phyloP scores from a whole-genome alignment of 169 alveolate genomes.

The Cryptosporidium sp. region DNA sequence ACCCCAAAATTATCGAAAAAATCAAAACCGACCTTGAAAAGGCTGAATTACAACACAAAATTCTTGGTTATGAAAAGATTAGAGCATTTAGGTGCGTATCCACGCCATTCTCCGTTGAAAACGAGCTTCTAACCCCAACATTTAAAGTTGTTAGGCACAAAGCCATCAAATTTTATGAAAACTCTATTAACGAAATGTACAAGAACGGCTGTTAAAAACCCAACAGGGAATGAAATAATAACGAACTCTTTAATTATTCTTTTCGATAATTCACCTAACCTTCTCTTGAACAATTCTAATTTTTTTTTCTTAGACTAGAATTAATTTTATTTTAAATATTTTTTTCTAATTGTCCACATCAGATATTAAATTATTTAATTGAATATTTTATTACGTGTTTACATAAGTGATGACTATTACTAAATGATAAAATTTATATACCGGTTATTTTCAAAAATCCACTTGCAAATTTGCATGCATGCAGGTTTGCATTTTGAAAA shows the following conservation, averaged over 20 bases:
- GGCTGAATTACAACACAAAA: slow-evolving; percentile 33
- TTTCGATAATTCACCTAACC: neutral
- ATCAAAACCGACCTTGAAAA: neutral
- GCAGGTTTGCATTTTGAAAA: slow-evolving; percentile 18
- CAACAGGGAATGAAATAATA: neutral
- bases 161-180: slow-evolving; percentile 53
- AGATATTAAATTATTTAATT: neutral
- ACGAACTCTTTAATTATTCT: neutral
- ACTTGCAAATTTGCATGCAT: slow-evolving; percentile 44
- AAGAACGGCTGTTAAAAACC: neutral
- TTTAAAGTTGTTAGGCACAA: slow-evolving; percentile 74
- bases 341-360: slow-evolving; percentile 8
- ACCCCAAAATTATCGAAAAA: slow-evolving; percentile 37
- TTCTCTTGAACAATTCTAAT: neutral
- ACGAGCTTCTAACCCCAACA: slow-evolving; percentile 77
- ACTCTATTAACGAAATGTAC: slow-evolving; percentile 58
- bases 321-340: neutral
- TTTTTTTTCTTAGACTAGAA: neutral
- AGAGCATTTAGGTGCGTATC: slow-evolving; percentile 59
- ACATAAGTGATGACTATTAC: no score
- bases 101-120: slow-evolving; percentile 71
- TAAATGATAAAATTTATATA: neutral
- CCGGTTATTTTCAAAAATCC: neutral
- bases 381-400: neutral
- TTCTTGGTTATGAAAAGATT: slow-evolving; percentile 74